These are phyloP conservation scores for Syzygium syzygioides DNA, from an alignment of 441 rosid species.

Conservation along the genomic window DNA sequence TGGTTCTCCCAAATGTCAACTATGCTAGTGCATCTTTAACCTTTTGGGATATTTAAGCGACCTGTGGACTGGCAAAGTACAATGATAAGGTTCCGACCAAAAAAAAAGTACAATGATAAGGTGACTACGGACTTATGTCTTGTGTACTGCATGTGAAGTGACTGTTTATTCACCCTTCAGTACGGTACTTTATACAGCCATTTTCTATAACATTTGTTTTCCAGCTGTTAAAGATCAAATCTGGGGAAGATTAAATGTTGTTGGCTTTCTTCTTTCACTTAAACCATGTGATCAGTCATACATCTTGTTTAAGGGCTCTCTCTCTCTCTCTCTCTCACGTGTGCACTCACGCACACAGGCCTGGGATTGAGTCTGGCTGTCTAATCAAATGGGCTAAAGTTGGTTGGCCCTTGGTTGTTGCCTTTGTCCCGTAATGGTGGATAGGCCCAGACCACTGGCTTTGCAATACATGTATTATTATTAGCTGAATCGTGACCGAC, in stretches of 20 bases:
- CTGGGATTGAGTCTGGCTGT: not conserved
- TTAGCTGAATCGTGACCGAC: not conserved
- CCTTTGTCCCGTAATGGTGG: not conserved
- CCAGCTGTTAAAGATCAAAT: not conserved
- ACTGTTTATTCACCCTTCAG: not conserved
- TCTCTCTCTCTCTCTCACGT: too few relatives aligned
- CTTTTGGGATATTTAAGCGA: not conserved
- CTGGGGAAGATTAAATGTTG: not conserved
- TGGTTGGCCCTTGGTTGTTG: not conserved
- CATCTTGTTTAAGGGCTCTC: not conserved
- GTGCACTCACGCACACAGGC: too few relatives aligned
- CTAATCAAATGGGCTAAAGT: not conserved
- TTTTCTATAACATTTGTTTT: not conserved
- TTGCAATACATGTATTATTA: not conserved
- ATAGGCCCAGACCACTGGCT: not conserved
- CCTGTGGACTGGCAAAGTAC: not conserved
- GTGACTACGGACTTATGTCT: not conserved
- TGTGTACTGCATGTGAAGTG: not conserved
- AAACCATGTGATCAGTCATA: not conserved
- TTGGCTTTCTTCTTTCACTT: not conserved
- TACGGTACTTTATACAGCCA: not conserved
- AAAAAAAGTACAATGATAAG: not conserved
- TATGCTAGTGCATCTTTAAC: not conserved
- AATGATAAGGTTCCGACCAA: not conserved
- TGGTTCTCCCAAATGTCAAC: not conserved